Base-by-base conservation (phyloP, 345 rosid genomes). In the Ricinus communis region DNA sequence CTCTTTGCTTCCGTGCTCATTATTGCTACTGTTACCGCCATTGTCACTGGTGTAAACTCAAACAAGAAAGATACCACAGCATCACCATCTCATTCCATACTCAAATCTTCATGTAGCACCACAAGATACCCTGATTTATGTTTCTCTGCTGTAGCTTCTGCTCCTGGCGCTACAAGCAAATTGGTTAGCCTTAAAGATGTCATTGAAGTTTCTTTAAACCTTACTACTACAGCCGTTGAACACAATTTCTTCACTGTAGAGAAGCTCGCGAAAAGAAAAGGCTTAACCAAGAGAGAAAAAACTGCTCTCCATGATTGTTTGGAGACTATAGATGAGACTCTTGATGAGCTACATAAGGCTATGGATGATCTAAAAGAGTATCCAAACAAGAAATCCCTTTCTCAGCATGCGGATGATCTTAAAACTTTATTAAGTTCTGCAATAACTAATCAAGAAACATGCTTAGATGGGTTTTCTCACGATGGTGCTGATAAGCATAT, bases 401-500 rank as follows among this genome's bases (percentile, higher is more conserved):
- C 62, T 5, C 80, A 86, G 57, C 97, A 91, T 9, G 91, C 98
- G 0, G 91, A 85, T 36, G 93, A 94, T 80, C 88, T 94, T 56
- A 91, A 88, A 69, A 91, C 96, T 10, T 49, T 94, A 12, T 50
- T 91, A 74, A 91, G 98, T 66, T 77, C 98, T 1, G 97, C 97
- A 31, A 94, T 94, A 53, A 94, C 98, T 28, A 94, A 94, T 80
- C 96, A 85, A 30, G 97, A 83, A 60, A 90, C 96, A 1, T 88
- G 93, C 71, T 81, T 91, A n/a, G 98, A 93, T 6, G 98, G 98
- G 1, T 88, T 93, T 79, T 86, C 97, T 0, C 79, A 91, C 50
- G 87, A 84, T 0, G 59, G 57, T 0, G 91, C 91, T 11, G 92
- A 91, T 47, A 83, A 82, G 71, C 66, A 68, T 24, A 76, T 91